A percentile compares a stretch with the other conserved stretches of the same genome.
phyloP scores from a whole-genome alignment of 495 filamentous ascomycete species.

The Halenospora varia region DNA sequence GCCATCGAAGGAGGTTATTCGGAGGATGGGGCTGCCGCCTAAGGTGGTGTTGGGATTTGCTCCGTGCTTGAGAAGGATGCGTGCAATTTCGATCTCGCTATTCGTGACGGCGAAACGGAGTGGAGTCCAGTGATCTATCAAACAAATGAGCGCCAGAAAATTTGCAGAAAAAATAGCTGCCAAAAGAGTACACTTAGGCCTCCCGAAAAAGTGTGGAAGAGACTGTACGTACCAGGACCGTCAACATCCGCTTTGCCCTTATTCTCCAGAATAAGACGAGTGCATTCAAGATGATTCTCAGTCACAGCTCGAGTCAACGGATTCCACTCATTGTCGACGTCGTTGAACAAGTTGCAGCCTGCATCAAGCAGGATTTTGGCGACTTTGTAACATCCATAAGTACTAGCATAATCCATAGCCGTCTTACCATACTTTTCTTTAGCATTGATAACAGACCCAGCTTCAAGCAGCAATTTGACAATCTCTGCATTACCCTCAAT shows the following conservation, averaged over 20 bases:
- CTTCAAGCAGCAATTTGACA: slow-evolving; percentile 1
- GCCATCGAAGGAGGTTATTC: slow-evolving; percentile 1
- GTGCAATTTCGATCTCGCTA: slow-evolving; percentile 6
- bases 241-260: not conserved
- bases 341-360: not conserved
- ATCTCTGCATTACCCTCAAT: not conserved
- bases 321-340: not conserved
- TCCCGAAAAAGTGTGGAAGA: too few species aligned
- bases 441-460: not conserved
- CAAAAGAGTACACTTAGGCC: not conserved
- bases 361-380: not conserved
- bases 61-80: slow-evolving; percentile 8
- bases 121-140: not conserved
- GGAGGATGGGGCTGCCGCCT: slow-evolving; percentile 1
- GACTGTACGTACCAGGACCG: not conserved
- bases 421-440: not conserved
- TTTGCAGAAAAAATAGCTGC: not conserved
- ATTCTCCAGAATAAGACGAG: not conserved
- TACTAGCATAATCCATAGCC: not conserved
- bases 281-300: not conserved
- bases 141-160: not conserved
- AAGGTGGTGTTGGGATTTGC: slow-evolving; percentile 7
- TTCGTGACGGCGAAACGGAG: not conserved
- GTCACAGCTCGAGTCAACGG: not conserved
- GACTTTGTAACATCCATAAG: not conserved